Conservation (phyloP, 495 filamentous ascomycete species). For the Tuber brumale region DNA sequence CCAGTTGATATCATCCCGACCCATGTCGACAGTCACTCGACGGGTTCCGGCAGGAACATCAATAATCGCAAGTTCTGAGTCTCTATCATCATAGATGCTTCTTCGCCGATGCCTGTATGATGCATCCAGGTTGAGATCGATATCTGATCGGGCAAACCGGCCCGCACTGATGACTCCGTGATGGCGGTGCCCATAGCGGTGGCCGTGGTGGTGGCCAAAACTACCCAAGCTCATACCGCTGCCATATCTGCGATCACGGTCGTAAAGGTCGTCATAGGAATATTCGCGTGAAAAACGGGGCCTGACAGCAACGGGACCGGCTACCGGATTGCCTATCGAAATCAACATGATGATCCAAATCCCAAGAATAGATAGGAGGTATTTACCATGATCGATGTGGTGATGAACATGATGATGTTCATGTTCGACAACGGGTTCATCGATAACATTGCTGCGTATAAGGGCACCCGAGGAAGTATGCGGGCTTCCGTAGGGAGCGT, state of each 20-base stretch:
- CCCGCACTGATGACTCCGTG: conserved; percentile 16
- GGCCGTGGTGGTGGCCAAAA: conserved; percentile 54
- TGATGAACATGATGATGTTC: conserved; percentile 52
- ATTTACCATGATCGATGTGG: conserved; percentile 78
- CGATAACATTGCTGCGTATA: conserved; percentile 25
- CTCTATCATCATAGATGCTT: conserved; percentile 48
- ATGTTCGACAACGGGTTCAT: conserved; percentile 41
- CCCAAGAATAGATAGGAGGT: not conserved
- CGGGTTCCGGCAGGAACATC: conserved; percentile 75
- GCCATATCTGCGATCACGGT: conserved; percentile 35
- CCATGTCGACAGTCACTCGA: conserved; percentile 65
- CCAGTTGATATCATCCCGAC: conserved; percentile 58
- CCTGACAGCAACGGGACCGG: conserved; percentile 19
- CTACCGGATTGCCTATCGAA: conserved; percentile 21
- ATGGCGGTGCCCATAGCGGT: conserved; percentile 45
- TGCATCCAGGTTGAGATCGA: conserved; percentile 43
- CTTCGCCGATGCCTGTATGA: conserved; percentile 29
- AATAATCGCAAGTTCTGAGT: conserved; percentile 68
- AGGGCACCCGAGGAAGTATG: conserved; percentile 17
- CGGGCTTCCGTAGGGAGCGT: conserved; percentile 18
- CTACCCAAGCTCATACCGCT: conserved; percentile 33
- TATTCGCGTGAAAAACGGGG: conserved; percentile 33
- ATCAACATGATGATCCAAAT: conserved; percentile 30
- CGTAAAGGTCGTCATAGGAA: conserved; percentile 38
- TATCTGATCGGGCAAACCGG: conserved; percentile 46